Evolutionary conservation across 2,329 filamentous ascomycete species (phyloP), one percentile per base, ranked within the genome.

Genomic region (Alternaria infectoria): DNA sequence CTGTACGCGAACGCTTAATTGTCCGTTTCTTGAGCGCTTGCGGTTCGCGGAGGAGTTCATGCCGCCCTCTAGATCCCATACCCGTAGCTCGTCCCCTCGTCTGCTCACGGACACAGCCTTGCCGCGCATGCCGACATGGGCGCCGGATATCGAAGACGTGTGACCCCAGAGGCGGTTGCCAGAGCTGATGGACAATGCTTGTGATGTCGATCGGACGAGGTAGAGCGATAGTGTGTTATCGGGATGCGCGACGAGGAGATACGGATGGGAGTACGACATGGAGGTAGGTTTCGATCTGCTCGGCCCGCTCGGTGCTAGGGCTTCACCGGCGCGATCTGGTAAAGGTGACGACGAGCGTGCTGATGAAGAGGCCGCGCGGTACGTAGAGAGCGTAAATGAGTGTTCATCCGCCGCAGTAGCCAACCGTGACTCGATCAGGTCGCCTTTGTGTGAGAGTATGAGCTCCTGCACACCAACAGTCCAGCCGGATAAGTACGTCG

Each of bases 401-500:
- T 82, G 81, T 56, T 83, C 80, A 19, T 84, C 81, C 17, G 84
- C 78, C n/a, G 85, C 84, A 3, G 83, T 84, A 15, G 85, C 81
- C 4, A 86, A 70, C 7, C 85, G 82, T 3, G 85, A 87, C 36
- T 81, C 79, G 1, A 84, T 70, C 0, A 87, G 76, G 13, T 80
- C 80, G 7, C 86, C 86, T 50, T 80, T 76, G 54, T 78, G 78
- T 32, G 80, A 80, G n/a, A 97, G 85, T 61, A 91, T 89, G 46
- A 97, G 83, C 78, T 97, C 95, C 78, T 98, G 95, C n/a, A 98
- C 88, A 3, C 93, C 94, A 15, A 97, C 87, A 8, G 91, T 93
- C 92, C 94, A 97, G 26, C 93, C 93, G 46, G 89, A 89, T 4
- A 90, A 84, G 70, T 89, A 88, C 3, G 91, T 91, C 15, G 91